phyloP scores from a whole-genome alignment of 306 rosid genomes.

The Prunus mume region DNA sequence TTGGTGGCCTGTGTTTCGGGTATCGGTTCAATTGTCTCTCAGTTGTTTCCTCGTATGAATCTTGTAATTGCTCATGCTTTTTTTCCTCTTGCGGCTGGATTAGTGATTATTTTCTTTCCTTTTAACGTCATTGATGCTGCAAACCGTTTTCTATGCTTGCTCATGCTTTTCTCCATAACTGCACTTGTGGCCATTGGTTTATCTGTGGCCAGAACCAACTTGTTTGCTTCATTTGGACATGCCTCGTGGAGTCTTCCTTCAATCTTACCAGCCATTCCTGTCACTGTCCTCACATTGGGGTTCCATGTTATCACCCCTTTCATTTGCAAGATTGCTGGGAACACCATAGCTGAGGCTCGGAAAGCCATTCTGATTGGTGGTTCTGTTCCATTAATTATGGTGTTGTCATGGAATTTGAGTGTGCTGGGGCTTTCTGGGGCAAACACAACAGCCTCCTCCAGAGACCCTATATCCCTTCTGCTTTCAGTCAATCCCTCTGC shows the following conservation, averaged over 20 bases:
- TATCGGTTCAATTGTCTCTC: conserved; percentile 43
- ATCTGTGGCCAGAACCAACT: conserved; percentile 32
- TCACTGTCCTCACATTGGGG: conserved; percentile 51
- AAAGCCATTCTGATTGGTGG: conserved; percentile 58
- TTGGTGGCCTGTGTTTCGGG: conserved; percentile 61
- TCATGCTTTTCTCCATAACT: conserved; percentile 49
- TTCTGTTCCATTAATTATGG: conserved; percentile 47
- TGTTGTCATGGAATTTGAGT: conserved; percentile 58
- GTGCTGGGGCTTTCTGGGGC: conserved; percentile 53
- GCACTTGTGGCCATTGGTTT: conserved; percentile 49
- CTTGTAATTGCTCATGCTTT: conserved; percentile 27
- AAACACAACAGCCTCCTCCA: not conserved
- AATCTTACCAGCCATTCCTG: conserved; percentile 46
- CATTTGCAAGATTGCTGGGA: conserved; percentile 52
- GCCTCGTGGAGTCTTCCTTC: conserved; percentile 44
- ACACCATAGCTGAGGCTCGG: conserved; percentile 39
- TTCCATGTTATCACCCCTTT: conserved; percentile 65
- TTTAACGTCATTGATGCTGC: conserved; percentile 44
- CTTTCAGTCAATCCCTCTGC: conserved; percentile 60
- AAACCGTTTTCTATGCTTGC: conserved; percentile 41
- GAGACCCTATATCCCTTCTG: conserved; percentile 46
- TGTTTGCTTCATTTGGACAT: conserved; percentile 37
- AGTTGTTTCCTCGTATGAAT: conserved; percentile 27
- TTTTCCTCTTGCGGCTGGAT: conserved; percentile 40
- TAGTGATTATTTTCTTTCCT: conserved; percentile 39